A percentile compares a stretch with the other conserved stretches of the same genome.
phyloP scores from a whole-genome alignment of 2,329 filamentous ascomycete genomes.

The Stromatinia cepivora region DNA sequence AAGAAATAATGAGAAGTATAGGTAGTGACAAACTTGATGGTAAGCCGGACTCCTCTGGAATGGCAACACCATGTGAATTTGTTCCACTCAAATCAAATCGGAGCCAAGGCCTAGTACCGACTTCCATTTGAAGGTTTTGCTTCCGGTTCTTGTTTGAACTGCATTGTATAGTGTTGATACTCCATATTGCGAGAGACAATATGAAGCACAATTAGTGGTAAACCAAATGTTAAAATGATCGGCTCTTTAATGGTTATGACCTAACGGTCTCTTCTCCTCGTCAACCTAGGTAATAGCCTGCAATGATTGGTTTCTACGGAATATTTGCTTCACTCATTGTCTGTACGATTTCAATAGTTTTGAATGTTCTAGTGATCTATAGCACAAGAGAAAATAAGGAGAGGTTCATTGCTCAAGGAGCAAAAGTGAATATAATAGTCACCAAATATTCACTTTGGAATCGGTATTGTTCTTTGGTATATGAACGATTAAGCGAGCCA shows the following conservation, averaged over 20 bases:
- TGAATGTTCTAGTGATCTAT: neutral
- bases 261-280: neutral
- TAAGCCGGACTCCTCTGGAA: neutral
- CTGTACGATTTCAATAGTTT: rapidly evolving
- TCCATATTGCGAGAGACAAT: neutral
- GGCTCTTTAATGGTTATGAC: neutral
- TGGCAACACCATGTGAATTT: neutral
- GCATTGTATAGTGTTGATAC: neutral
- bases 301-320: neutral
- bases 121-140: neutral
- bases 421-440: neutral
- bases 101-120: neutral
- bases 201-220: no score
- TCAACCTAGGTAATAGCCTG: neutral
- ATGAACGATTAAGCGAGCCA: neutral
- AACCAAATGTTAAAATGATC: rapidly evolving
- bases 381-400: neutral
- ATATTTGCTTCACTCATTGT: neutral
- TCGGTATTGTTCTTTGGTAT: neutral
- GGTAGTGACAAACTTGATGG: neutral
- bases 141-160: neutral
- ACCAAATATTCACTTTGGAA: neutral
- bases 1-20: neutral
- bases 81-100: neutral
- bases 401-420: neutral